Base-by-base conservation (phyloP, 805 yeast species). In the Wickerhamomyces chaumierensis region DNA sequence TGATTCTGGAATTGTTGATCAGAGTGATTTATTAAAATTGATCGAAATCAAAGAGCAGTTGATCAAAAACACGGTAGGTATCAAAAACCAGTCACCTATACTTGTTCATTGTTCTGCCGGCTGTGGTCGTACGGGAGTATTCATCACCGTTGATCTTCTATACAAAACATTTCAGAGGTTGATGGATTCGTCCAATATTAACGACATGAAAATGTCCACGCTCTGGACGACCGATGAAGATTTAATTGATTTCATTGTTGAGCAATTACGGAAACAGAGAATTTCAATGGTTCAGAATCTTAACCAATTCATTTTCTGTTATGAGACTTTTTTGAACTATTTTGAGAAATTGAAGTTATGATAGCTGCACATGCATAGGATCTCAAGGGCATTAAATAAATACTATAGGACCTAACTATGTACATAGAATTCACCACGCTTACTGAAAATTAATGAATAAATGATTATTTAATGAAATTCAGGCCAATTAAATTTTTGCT, bases 71-170 rank as follows among this genome's bases (percentile, higher is more conserved):
- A n/a, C n/a, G n/a, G n/a, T n/a, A n/a, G n/a, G n/a, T n/a, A 25
- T 21, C 23, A 21, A 21, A 21, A 21, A 6, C 9, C 23, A 57
- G 1, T 46, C 63, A 1, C 88, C 88, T 16, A 68, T 78, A 5
- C 55, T 86, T 35, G 83, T 82, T 19, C 97, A 90, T 59, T 90
- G 98, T 54, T 85, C 95, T 6, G 97, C 97, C 2, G 98, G 98
- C 0, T 87, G 95, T 53, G 98, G 98, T 16, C 66, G 98, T 41
- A 86, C 97, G 0, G 98, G 98, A 2, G 83, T 95, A 2, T 81
- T 79, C 53, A 75, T 87, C 44, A 74, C 86, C 1, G 61, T 81
- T 18, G 94, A 84, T 51, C 67, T 79, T 0, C 64, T 69, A 18
- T 58, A 75, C 28, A 71, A 78, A 17, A 36, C 48, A 1, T 42